A percentile compares a stretch with the other conserved stretches of the same genome.
These are phyloP conservation scores for Geosmithia flava DNA, from an alignment of 2,329 filamentous ascomycete genomes.

Conservation along the genomic window DNA sequence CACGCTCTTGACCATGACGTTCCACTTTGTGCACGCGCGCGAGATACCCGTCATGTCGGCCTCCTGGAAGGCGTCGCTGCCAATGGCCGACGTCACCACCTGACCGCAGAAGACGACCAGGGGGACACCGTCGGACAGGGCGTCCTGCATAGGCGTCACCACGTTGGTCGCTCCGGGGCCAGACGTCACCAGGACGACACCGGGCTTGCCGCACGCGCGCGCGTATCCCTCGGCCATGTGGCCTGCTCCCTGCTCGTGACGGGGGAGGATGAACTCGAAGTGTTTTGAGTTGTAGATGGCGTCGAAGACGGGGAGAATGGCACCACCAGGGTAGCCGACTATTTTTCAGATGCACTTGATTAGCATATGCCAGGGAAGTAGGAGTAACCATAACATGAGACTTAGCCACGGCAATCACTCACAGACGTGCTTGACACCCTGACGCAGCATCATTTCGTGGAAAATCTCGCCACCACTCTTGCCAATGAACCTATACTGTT, in stretches of 20 bases:
- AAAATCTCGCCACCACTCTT: conserved; percentile 95
- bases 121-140: conserved; percentile 86
- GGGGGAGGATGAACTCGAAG: conserved; percentile 89
- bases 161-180: conserved; percentile 95
- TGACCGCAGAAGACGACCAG: conserved; percentile 95
- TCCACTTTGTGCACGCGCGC: conserved; percentile 95
- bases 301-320: conserved; percentile 95
- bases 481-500: conserved; percentile 63
- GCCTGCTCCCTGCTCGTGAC: conserved; percentile 94
- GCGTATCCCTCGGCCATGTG: conserved; percentile 99
- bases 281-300: conserved; percentile 97
- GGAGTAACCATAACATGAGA: no score
- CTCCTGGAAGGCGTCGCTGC: conserved; percentile 94
- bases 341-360: no score
- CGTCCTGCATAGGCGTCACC: conserved; percentile 92
- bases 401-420: conserved; percentile 26
- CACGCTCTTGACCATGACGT: conserved; percentile 94
- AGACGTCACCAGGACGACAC: conserved; percentile 92
- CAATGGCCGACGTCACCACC: conserved; percentile 81
- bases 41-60: conserved; percentile 92
- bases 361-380: no score
- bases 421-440: conserved; percentile 90
- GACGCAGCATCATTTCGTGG: conserved; percentile 97
- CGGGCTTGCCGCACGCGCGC: conserved; percentile 82
- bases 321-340: conserved; percentile 88